These are phyloP conservation scores for Pelargonium citronellum DNA, from an alignment of 441 rosid genomes.

Conservation along the genomic window DNA sequence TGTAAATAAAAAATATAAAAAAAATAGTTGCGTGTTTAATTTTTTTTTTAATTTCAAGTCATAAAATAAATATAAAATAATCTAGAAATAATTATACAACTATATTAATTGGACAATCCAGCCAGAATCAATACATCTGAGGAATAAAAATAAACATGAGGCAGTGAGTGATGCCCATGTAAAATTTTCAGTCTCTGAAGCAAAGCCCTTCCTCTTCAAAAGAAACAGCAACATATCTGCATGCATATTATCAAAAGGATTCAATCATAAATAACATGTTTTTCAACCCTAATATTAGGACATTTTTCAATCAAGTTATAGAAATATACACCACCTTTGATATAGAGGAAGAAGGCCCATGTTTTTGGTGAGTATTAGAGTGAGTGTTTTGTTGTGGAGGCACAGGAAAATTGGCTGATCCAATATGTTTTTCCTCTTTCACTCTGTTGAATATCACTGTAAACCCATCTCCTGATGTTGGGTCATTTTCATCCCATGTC, in stretches of 20 bases:
- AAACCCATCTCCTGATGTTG: constrained; percentile 41
- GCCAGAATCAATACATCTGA: background rate
- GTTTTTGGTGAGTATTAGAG: constrained; percentile 6
- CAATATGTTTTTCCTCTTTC: constrained; percentile 36
- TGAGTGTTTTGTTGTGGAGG: constrained; percentile 7
- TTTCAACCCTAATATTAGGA: too few species aligned
- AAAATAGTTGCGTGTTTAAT: too few species aligned
- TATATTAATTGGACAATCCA: background rate
- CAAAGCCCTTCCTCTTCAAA: constrained; percentile 12
- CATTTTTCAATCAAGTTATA: too few species aligned
- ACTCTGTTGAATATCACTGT: constrained; percentile 38
- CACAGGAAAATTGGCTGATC: constrained; percentile 21
- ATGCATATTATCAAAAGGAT: background rate
- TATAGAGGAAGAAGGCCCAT: constrained; percentile 6
- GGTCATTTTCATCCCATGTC: constrained; percentile 52
- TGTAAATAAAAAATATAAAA: too few species aligned
- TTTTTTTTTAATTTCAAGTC: too few species aligned
- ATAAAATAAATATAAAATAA: background rate
- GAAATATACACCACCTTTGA: constrained; percentile 24
- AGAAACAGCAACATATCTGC: constrained; percentile 29
- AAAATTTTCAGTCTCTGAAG: background rate
- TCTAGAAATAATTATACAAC: background rate
- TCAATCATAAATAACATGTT: background rate
- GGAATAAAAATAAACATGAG: background rate
- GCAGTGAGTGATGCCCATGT: background rate